phyloP scores from a whole-genome alignment of 2,329 filamentous ascomycete genomes.

The Fusarium pseudonygamai region DNA sequence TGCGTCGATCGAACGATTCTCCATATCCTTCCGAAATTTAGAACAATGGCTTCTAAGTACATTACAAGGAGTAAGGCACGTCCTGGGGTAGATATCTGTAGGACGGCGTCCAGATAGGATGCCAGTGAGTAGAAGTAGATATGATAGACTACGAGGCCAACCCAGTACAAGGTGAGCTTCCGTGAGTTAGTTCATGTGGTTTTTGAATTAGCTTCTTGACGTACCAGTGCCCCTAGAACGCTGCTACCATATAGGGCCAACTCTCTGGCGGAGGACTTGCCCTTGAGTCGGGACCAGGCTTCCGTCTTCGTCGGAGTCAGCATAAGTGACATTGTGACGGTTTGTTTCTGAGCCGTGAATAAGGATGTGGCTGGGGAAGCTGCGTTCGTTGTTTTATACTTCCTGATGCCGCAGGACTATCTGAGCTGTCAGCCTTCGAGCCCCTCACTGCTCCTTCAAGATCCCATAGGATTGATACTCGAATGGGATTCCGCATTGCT shows the following conservation, averaged over 20 bases:
- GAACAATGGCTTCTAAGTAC: background rate
- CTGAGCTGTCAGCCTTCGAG: background rate
- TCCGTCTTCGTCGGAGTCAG: background rate
- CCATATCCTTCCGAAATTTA: background rate
- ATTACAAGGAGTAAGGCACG: background rate
- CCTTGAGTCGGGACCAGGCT: background rate
- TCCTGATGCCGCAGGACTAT: background rate
- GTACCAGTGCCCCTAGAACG: background rate
- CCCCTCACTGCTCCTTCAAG: background rate
- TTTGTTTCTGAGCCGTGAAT: too few relatives aligned
- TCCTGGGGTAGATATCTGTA: background rate
- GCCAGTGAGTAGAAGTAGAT: background rate
- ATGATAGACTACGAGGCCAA: background rate
- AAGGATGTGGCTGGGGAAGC: background rate
- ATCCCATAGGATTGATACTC: fast-evolving
- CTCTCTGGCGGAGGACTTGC: background rate
- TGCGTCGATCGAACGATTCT: background rate
- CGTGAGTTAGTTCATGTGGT: background rate
- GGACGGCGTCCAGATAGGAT: fast-evolving
- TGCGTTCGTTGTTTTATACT: background rate
- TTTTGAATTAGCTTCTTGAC: background rate
- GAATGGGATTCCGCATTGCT: fast-evolving
- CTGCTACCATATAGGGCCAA: background rate
- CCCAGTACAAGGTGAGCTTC: background rate
- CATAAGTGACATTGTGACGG: background rate